Evolutionary conservation across 2,329 filamentous ascomycete genomes (phyloP).

Genomic region (Aurifilum marmelostoma): DNA sequence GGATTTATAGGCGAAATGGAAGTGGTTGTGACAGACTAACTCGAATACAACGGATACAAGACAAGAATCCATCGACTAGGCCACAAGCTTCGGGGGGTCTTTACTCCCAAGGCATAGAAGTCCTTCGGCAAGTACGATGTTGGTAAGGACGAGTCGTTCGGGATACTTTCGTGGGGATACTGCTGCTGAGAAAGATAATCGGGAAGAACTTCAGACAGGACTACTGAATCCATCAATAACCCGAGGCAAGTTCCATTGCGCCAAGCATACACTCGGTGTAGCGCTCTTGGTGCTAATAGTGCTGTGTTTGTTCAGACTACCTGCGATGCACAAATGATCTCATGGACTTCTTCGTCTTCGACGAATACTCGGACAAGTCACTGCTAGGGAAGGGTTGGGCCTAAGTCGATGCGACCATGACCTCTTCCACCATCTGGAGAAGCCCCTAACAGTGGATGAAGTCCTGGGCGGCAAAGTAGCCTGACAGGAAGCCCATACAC

Average conservation of each 20-base stretch:
- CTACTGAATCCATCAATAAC: constrained; percentile 27
- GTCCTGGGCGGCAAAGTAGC: constrained; percentile 32
- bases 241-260: constrained; percentile 18
- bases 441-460: constrained; percentile 30
- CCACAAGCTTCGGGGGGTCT: constrained; percentile 29
- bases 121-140: constrained; percentile 33
- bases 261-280: no score
- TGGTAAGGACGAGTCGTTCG: constrained; percentile 12
- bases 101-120: constrained; percentile 28
- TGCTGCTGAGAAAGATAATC: neutral
- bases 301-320: constrained; percentile 21
- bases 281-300: neutral
- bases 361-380: constrained; percentile 33
- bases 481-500: constrained; percentile 32
- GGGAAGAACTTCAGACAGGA: constrained; percentile 29
- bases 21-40: constrained; percentile 31
- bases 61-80: constrained; percentile 29
- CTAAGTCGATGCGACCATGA: constrained; percentile 30
- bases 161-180: neutral
- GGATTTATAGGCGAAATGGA: constrained; percentile 27
- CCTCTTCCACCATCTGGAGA: constrained; percentile 30
- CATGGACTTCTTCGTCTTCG: constrained; percentile 37
- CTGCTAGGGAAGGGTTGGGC: constrained; percentile 18
- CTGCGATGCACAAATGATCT: constrained; percentile 32
- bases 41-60: constrained; percentile 22